Conservation (phyloP, 306 rosid species). For the Dicorynia guianensis region DNA sequence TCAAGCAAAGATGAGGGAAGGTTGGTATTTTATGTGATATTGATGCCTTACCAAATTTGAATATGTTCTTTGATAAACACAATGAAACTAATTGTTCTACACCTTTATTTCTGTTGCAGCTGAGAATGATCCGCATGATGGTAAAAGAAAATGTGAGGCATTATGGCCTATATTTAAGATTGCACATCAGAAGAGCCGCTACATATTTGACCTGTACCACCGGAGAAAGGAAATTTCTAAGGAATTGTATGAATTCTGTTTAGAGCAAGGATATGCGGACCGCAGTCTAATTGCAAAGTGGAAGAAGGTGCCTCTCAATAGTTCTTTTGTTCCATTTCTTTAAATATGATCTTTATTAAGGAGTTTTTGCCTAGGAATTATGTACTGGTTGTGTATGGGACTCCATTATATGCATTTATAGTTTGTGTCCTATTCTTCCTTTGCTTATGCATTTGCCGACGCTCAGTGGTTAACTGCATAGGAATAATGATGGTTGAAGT, state of each 20-base stretch:
- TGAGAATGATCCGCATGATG: slow-evolving; percentile 70
- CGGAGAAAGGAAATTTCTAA: slow-evolving; percentile 75
- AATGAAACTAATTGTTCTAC: slow-evolving; percentile 33
- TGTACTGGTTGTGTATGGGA: background rate
- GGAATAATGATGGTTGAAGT: background rate
- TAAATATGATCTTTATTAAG: background rate
- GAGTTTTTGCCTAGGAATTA: too few species aligned
- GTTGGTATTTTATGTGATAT: slow-evolving; percentile 40
- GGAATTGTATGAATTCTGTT: slow-evolving; percentile 72
- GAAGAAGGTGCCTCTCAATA: slow-evolving; percentile 62
- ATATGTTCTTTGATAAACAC: background rate
- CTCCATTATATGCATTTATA: background rate
- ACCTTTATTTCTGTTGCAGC: slow-evolving; percentile 53
- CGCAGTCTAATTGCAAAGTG: slow-evolving; percentile 75
- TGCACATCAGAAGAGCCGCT: slow-evolving; percentile 82
- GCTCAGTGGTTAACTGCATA: background rate
- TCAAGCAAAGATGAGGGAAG: slow-evolving; percentile 98
- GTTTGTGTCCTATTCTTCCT: background rate
- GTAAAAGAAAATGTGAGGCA: slow-evolving; percentile 79
- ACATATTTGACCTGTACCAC: slow-evolving; percentile 72
- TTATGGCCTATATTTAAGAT: slow-evolving; percentile 82
- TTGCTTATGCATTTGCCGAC: background rate
- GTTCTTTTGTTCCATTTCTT: slow-evolving; percentile 10
- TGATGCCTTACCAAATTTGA: background rate
- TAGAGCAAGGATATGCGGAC: slow-evolving; percentile 82